Base-by-base conservation (phyloP, 768 basidiomycete genomes). In the Lactarius evosmus region DNA sequence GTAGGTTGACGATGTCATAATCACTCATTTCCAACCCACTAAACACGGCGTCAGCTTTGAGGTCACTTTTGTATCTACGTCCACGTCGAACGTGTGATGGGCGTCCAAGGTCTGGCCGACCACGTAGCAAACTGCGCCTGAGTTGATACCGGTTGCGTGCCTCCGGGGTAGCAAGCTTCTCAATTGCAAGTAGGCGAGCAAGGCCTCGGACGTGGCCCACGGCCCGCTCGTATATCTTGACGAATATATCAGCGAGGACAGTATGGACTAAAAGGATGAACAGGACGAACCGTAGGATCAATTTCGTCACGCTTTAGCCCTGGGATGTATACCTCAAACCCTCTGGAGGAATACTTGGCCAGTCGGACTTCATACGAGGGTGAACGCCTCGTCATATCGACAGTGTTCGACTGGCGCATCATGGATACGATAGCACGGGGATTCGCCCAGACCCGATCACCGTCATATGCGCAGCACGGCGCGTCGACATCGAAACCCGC, bases 401-500 rank as follows among this genome's bases (percentile, higher is more conserved):
- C 79, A 0, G 82, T 83, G 70, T 86, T 86, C 74, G 79, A 79
- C 70, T 87, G 85, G n/a, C 83, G 82, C 81, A 87, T 86, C 80
- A 82, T 80, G 32, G 85, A 81, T 12, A 83, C 73, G 57, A 86
- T 78, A 14, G 83, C 80, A 9, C 85, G 78, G 4, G 85, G 85
- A 66, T 82, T 85, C 5, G 82, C 84, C 77, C 79, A 83, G 14
- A 86, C 81, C 19, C 79, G 82, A 56, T 75, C 64, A 62, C 82
- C 82, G 65, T 83, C 79, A 58, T 76, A 87, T 1, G 81, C 80
- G 58, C 81, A 84, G 73, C 84, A 86, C 5, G 85, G 83, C 0
- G 82, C 83, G 64, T 88, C 85, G 51, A 88, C 80, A 67, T 88
- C 86, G 66, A 88, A 88, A 9, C 85, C 86, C 6, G 85, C 83